phyloP scores from a whole-genome alignment of 2,329 filamentous ascomycete species.

The Leptographium procerum region DNA sequence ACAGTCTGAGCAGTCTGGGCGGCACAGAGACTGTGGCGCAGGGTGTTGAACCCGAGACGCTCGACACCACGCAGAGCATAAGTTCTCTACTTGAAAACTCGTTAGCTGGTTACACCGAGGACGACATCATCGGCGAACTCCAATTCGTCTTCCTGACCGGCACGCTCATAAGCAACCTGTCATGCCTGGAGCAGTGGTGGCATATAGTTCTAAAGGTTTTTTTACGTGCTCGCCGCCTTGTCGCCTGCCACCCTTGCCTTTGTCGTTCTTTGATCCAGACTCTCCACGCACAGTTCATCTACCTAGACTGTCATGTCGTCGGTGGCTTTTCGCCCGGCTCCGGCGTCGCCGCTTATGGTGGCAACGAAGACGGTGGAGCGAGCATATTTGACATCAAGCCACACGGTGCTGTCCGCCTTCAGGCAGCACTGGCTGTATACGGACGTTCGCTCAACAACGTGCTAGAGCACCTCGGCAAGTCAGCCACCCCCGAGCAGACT shows the following conservation, averaged over 20 bases:
- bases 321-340: slow-evolving; percentile 17
- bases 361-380: slow-evolving; percentile 5
- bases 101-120: slow-evolving; percentile 16
- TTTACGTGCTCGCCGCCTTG: slow-evolving; percentile 37
- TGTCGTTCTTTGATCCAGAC: slow-evolving; percentile 35
- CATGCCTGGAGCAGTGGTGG: slow-evolving; percentile 53
- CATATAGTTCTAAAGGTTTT: slow-evolving; percentile 40
- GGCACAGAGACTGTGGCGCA: slow-evolving; percentile 1
- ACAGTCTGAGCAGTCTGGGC: neutral
- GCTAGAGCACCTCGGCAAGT: slow-evolving; percentile 23
- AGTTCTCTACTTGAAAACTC: slow-evolving; percentile 14
- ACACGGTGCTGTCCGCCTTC: slow-evolving; percentile 23
- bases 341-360: slow-evolving; percentile 16
- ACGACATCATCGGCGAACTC: slow-evolving; percentile 45
- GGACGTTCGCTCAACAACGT: slow-evolving; percentile 40
- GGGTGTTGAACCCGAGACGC: neutral
- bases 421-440: slow-evolving; percentile 40
- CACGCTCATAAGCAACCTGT: slow-evolving; percentile 44
- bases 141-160: slow-evolving; percentile 50
- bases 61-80: slow-evolving; percentile 17
- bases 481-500: slow-evolving; percentile 27
- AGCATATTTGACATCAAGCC: slow-evolving; percentile 24
- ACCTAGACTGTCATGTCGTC: slow-evolving; percentile 37
- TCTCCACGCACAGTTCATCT: slow-evolving; percentile 43
- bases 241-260: slow-evolving; percentile 30